phyloP scores from a whole-genome alignment of 225 moss, liverwort and hornwort genomes.

The Pseudoscleropodium purum region DNA sequence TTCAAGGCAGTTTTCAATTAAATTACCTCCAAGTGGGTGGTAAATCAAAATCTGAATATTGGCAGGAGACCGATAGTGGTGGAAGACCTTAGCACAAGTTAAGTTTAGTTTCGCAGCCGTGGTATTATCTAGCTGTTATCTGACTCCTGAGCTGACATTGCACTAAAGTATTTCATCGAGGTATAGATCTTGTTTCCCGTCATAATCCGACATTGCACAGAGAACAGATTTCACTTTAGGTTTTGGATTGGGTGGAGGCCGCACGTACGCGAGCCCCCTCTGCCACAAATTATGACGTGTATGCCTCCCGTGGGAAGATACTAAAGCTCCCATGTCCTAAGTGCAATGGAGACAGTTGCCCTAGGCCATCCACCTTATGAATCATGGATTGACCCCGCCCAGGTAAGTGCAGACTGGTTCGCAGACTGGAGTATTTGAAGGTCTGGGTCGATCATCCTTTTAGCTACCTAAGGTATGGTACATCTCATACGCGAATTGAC shows the following conservation, averaged over 20 bases:
- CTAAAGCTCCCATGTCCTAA: background rate
- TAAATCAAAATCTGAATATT: background rate
- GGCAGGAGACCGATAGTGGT: background rate
- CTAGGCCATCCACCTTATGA: background rate
- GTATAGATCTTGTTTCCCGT: too few relatives aligned
- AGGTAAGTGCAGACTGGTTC: rapidly evolving
- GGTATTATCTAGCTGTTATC: background rate
- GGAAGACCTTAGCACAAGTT: background rate
- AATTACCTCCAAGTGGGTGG: background rate
- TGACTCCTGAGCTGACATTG: background rate
- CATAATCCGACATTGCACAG: too few relatives aligned
- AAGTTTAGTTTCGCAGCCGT: background rate
- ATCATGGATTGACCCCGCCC: background rate
- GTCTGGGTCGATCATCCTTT: background rate
- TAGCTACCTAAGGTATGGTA: background rate
- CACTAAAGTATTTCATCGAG: background rate
- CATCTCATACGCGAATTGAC: background rate
- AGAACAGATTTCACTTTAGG: background rate
- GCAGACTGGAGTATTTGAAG: background rate
- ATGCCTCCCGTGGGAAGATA: background rate
- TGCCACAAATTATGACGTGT: background rate
- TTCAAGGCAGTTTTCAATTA: background rate
- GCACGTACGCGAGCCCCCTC: background rate
- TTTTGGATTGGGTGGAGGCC: background rate
- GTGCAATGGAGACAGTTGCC: background rate